These are phyloP conservation scores for Fomitiporia mediterranea DNA, from an alignment of 1,284 basidiomycete species.

Conservation along the genomic window DNA sequence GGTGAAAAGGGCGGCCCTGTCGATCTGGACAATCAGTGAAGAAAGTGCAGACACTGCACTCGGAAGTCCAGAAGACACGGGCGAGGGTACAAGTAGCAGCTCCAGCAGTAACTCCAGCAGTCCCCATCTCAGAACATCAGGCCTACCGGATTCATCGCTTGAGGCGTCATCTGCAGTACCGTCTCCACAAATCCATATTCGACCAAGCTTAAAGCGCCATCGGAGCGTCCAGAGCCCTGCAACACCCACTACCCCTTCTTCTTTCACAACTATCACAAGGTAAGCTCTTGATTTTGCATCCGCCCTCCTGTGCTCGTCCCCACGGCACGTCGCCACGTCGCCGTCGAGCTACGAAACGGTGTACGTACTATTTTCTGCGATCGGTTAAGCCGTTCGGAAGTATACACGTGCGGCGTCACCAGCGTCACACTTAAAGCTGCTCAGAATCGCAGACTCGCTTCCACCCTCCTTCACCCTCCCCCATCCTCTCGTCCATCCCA, in stretches of 20 bases:
- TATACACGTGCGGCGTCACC: slow-evolving; percentile 1
- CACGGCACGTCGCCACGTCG: slow-evolving; percentile 3
- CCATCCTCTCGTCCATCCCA: background rate
- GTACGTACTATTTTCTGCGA: background rate
- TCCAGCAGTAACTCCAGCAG: too few species aligned
- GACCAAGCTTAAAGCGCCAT: slow-evolving; percentile 14
- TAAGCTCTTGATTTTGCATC: background rate
- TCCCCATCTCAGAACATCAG: too few species aligned
- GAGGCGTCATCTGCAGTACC: background rate
- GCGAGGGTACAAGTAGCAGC: background rate
- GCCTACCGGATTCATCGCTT: background rate
- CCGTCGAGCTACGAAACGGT: background rate
- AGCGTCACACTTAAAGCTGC: slow-evolving; percentile 2
- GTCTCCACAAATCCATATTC: slow-evolving; percentile 6
- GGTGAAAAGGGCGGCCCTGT: background rate
- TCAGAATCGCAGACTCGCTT: slow-evolving; percentile 1
- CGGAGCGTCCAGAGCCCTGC: slow-evolving; percentile 11
- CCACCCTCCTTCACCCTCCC: background rate
- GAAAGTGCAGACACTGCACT: slow-evolving; percentile 1
- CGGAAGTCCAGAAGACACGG: background rate
- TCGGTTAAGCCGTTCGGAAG: background rate
- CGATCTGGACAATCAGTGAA: slow-evolving; percentile 15
- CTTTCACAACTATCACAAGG: slow-evolving; percentile 19
- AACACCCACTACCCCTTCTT: slow-evolving; percentile 14
- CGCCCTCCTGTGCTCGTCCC: background rate